phyloP scores from a whole-genome alignment of 2,329 filamentous ascomycete species.

The Aspergillus calidoustus region DNA sequence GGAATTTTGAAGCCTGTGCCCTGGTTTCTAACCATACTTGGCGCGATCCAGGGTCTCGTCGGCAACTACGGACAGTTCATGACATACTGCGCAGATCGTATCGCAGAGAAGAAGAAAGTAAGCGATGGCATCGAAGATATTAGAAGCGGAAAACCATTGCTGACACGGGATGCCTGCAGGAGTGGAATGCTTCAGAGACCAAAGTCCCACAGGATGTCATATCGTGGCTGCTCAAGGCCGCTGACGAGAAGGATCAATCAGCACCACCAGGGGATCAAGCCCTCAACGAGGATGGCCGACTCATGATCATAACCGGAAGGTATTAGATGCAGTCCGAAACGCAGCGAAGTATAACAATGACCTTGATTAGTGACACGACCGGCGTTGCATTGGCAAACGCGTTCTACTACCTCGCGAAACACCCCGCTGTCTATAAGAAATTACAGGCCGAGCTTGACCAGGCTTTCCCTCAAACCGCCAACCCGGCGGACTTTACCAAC shows the following conservation, averaged over 20 bases:
- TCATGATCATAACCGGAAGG: constrained; percentile 24
- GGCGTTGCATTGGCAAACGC: constrained; percentile 35
- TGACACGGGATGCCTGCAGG: neutral
- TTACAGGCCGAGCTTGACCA: constrained; percentile 38
- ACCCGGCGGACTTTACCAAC: neutral
- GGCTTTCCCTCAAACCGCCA: neutral
- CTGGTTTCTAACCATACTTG: constrained; percentile 6
- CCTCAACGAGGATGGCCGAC: constrained; percentile 21
- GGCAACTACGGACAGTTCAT: constrained; percentile 9
- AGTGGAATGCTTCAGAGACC: neutral
- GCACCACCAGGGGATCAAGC: constrained; percentile 20
- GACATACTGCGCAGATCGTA: constrained; percentile 3
- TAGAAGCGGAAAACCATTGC: neutral
- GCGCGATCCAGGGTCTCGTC: neutral
- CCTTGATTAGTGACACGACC: constrained; percentile 37
- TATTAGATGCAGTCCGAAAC: neutral
- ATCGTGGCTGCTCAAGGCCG: constrained; percentile 26
- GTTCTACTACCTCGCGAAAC: constrained; percentile 40
- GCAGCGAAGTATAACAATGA: neutral
- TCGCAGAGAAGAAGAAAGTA: constrained; percentile 4
- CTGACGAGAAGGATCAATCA: constrained; percentile 17
- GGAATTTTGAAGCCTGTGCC: constrained; percentile 9
- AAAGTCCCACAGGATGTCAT: constrained; percentile 24
- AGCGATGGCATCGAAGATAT: neutral
- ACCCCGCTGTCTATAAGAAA: constrained; percentile 34